Conservation (phyloP, 2,329 filamentous ascomycete species). For the Aspergillus ochraceus region DNA sequence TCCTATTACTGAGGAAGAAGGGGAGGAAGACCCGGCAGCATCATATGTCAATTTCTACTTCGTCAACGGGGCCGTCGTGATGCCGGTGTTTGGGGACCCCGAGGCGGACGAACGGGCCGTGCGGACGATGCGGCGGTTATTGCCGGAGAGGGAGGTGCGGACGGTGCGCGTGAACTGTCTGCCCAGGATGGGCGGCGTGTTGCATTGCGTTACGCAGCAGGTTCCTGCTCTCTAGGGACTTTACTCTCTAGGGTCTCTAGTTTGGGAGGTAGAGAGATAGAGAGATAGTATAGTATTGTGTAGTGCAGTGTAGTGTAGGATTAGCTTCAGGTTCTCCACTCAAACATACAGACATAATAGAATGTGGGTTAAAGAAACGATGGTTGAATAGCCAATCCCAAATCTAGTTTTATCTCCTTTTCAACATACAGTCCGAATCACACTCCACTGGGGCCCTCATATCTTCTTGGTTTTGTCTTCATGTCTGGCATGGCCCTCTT, state of each 20-base stretch:
- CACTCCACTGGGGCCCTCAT: not conserved
- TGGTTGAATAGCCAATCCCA: too few relatives aligned
- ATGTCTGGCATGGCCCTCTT: not conserved
- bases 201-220: slow-evolving; percentile 32
- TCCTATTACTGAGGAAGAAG: not conserved
- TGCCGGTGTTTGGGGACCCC: slow-evolving; percentile 28
- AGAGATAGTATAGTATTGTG: too few relatives aligned
- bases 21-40: slow-evolving; percentile 20
- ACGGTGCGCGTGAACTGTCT: slow-evolving; percentile 23
- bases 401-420: not conserved
- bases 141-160: slow-evolving; percentile 21
- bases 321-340: not conserved
- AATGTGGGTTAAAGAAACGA: too few relatives aligned
- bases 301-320: too few relatives aligned
- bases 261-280: too few relatives aligned
- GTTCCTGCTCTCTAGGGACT: not conserved
- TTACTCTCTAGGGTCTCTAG: too few relatives aligned
- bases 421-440: not conserved
- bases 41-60: slow-evolving; percentile 33
- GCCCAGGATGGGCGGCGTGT: slow-evolving; percentile 27
- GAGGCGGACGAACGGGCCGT: slow-evolving; percentile 20
- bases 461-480: not conserved
- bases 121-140: slow-evolving; percentile 21
- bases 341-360: not conserved
- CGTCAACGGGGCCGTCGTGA: slow-evolving; percentile 29